Conservation (phyloP, 1,139 yeast species). For the Kazachstania sp. region DNA sequence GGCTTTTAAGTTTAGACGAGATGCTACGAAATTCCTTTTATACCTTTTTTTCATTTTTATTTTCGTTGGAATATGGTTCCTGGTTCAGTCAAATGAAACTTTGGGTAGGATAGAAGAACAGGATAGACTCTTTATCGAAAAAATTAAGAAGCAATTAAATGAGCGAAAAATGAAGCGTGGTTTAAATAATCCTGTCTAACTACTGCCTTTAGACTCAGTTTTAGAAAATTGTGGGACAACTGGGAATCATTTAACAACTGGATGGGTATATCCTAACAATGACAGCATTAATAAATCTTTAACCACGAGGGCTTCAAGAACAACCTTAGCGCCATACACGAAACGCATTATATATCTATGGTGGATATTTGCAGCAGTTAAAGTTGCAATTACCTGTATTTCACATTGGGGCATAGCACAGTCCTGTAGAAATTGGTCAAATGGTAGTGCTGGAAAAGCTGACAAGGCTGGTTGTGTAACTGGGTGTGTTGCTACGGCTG, state of each 20-base stretch:
- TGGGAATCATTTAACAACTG: neutral
- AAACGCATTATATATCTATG: neutral
- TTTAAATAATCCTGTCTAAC: neutral
- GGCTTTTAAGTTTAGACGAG: neutral
- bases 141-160: neutral
- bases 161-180: neutral
- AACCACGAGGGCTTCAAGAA: neutral
- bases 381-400: neutral
- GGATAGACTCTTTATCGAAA: neutral
- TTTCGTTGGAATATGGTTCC: neutral
- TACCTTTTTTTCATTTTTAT: neutral
- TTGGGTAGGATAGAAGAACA: neutral
- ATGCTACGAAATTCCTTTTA: neutral
- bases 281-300: neutral
- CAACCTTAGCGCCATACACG: neutral
- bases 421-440: neutral
- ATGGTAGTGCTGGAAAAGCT: neutral
- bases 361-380: neutral
- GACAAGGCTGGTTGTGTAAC: neutral
- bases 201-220: neutral
- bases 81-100: neutral
- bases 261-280: neutral
- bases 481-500: neutral
- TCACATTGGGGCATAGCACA: neutral
- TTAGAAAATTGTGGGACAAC: neutral